phyloP scores from a whole-genome alignment of 768 basidiomycete genomes.

The Tylopilus balloui region DNA sequence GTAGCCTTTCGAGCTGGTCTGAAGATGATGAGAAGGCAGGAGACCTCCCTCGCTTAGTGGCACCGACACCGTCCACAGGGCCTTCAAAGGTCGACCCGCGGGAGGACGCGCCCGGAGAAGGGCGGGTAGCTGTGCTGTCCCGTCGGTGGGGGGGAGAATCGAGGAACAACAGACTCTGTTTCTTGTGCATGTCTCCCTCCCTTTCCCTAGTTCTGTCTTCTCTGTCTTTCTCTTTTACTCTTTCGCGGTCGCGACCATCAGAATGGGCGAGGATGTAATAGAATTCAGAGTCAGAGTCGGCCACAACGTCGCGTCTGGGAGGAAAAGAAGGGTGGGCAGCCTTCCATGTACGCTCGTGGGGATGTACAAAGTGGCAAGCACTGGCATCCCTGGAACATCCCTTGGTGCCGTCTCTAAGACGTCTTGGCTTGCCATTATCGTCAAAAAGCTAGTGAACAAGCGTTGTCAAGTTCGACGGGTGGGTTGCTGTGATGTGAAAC shows the following conservation, averaged over 20 bases:
- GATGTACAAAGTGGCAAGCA: slow-evolving; percentile 30
- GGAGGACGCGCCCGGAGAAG: slow-evolving; percentile 13
- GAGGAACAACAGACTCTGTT: neutral
- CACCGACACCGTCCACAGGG: slow-evolving; percentile 1
- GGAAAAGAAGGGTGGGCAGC: slow-evolving; percentile 26
- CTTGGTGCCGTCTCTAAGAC: slow-evolving; percentile 14
- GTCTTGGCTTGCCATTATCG: slow-evolving; percentile 26
- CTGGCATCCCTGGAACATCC: slow-evolving; percentile 22
- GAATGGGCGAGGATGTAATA: slow-evolving; percentile 15
- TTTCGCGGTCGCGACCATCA: slow-evolving; percentile 16
- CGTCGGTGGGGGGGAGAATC: slow-evolving; percentile 17
- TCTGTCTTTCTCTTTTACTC: slow-evolving; percentile 3
- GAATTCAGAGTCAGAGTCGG: slow-evolving; percentile 22
- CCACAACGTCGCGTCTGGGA: slow-evolving; percentile 17
- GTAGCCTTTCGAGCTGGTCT: slow-evolving; percentile 24
- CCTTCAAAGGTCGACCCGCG: slow-evolving; percentile 15
- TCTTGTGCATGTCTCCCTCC: slow-evolving; percentile 7
- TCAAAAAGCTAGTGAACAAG: slow-evolving; percentile 23
- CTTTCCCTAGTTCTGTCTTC: neutral
- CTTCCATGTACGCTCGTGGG: slow-evolving; percentile 32
- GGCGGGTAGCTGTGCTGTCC: slow-evolving; percentile 11
- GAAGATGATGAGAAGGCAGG: slow-evolving; percentile 26
- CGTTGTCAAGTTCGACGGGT: slow-evolving; percentile 5
- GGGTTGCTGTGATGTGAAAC: slow-evolving; percentile 4
- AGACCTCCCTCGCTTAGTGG: slow-evolving; percentile 16